Percentiles rank a stretch among this genome's conserved stretches.
phyloP scores from a whole-genome alignment of 106 monocot genomes.

The Iris macrosiphon region DNA sequence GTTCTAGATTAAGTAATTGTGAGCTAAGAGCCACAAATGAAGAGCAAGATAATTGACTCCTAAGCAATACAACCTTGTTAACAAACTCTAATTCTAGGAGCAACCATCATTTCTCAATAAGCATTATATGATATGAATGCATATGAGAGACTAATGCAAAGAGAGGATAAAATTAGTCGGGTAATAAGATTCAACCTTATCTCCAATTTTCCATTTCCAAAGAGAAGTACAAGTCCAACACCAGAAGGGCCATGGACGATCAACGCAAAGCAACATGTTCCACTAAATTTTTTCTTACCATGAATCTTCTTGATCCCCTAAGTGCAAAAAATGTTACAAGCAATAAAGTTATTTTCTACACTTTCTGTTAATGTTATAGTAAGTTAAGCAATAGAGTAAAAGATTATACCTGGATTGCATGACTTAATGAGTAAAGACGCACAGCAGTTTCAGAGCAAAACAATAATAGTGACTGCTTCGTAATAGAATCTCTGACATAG shows the following conservation, averaged over 20 bases:
- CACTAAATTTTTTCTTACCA: slow-evolving; percentile 52
- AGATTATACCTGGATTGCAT: slow-evolving; percentile 56
- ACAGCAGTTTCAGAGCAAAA: slow-evolving; percentile 72
- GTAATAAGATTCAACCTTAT: slow-evolving; percentile 38
- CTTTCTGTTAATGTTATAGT: background rate
- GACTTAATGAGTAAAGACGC: slow-evolving; percentile 48
- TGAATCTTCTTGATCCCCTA: slow-evolving; percentile 67
- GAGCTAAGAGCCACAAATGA: too few relatives aligned
- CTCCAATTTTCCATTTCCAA: slow-evolving; percentile 52
- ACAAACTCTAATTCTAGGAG: background rate
- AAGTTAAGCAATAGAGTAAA: background rate
- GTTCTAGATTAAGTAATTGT: too few relatives aligned
- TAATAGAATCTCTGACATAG: slow-evolving; percentile 7
- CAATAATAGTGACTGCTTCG: slow-evolving; percentile 40
- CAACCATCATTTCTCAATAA: background rate
- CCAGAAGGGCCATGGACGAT: slow-evolving; percentile 30
- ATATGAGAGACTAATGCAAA: slow-evolving; percentile 6
- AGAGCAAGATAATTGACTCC: background rate
- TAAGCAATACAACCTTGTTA: background rate
- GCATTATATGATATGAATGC: background rate
- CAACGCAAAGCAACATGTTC: slow-evolving; percentile 57
- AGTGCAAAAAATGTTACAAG: background rate
- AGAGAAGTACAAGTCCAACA: slow-evolving; percentile 56
- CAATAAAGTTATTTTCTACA: background rate
- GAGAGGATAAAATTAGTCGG: background rate